Conservation (phyloP, 768 basidiomycete genomes). For the Hydnomerulius pinastri region DNA sequence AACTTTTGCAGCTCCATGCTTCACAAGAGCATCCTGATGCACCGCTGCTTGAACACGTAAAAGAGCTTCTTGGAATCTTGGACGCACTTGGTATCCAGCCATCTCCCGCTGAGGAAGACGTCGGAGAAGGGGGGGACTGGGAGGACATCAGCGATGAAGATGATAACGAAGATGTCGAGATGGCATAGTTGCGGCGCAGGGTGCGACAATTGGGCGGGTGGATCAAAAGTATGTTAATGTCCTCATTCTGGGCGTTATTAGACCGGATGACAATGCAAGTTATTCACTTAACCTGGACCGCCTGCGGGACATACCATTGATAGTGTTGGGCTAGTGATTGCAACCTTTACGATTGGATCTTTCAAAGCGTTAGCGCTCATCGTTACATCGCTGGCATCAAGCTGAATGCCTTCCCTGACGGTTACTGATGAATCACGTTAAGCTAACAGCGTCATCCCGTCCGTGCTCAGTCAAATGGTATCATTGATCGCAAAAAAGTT, state of each 20-base stretch:
- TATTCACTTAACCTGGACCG: not conserved
- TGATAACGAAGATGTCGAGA: slow-evolving; percentile 56
- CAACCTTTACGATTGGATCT: not conserved
- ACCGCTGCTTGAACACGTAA: slow-evolving; percentile 72
- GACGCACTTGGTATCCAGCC: slow-evolving; percentile 66
- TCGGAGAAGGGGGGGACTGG: slow-evolving; percentile 50
- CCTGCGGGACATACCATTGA: not conserved
- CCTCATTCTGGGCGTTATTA: not conserved
- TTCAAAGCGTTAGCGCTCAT: not conserved
- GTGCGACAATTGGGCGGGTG: not conserved
- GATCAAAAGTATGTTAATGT: slow-evolving; percentile 13
- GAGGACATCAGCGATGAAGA: slow-evolving; percentile 64
- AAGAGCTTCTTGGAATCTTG: slow-evolving; percentile 70
- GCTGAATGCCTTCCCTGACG: too few relatives aligned
- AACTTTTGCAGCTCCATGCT: slow-evolving; percentile 55
- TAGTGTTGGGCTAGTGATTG: not conserved
- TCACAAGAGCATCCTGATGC: slow-evolving; percentile 75
- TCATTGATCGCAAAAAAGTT: not conserved
- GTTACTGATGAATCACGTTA: too few relatives aligned
- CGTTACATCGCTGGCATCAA: too few relatives aligned
- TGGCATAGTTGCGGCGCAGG: slow-evolving; percentile 38
- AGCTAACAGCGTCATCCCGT: too few relatives aligned
- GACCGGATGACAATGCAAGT: not conserved
- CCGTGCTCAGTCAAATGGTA: not conserved
- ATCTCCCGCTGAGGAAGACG: slow-evolving; percentile 54